Evolutionary conservation across 805 yeast species (phyloP).

Genomic region (Ogataea minuta): DNA sequence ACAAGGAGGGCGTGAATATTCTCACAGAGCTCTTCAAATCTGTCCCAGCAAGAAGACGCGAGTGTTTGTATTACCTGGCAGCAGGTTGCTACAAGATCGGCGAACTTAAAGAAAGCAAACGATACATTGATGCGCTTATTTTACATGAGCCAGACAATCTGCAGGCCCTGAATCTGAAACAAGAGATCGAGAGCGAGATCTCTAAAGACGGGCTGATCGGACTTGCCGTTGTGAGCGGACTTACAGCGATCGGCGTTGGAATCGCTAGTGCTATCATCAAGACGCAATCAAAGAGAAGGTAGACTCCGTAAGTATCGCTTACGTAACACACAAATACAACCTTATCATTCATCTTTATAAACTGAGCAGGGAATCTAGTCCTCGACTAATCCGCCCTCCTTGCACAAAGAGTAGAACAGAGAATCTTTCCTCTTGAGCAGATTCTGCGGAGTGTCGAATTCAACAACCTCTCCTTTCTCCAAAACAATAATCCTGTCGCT

Average conservation of each 20-base stretch:
- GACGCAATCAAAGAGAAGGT: slow-evolving; percentile 19
- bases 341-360: not conserved
- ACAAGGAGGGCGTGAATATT: slow-evolving; percentile 74
- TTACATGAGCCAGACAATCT: slow-evolving; percentile 79
- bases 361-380: slow-evolving; percentile 4
- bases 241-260: slow-evolving; percentile 78
- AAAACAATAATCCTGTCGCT: slow-evolving; percentile 74
- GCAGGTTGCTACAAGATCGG: slow-evolving; percentile 87
- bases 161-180: slow-evolving; percentile 71
- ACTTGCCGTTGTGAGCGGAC: slow-evolving; percentile 81
- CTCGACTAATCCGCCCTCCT: slow-evolving; percentile 63
- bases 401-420: slow-evolving; percentile 75
- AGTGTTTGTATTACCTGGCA: slow-evolving; percentile 82
- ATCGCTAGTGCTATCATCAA: slow-evolving; percentile 25
- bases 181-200: slow-evolving; percentile 78
- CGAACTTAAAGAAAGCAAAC: slow-evolving; percentile 79
- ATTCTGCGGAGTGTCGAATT: slow-evolving; percentile 68
- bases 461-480: slow-evolving; percentile 72
- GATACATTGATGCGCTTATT: slow-evolving; percentile 77
- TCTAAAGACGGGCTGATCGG: slow-evolving; percentile 89
- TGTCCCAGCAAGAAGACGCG: slow-evolving; percentile 81
- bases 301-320: slow-evolving; percentile 2
- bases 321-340: not conserved
- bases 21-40: slow-evolving; percentile 69
- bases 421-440: slow-evolving; percentile 66